Base-by-base conservation (phyloP, 805 yeast species). In the Yarrowia bubula region DNA sequence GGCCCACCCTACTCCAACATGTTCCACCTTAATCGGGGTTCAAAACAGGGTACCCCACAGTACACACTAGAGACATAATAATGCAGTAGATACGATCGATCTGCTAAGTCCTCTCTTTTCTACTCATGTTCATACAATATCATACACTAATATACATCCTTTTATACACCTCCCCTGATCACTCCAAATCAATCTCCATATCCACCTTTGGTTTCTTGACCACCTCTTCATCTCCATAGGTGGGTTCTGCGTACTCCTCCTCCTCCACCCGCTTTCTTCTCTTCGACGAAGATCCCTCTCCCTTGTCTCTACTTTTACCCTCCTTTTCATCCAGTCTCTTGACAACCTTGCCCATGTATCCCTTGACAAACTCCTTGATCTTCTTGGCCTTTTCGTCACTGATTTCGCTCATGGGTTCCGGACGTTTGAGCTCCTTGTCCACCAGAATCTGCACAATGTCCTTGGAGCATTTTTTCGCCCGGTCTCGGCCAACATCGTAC, bases 381-480 rank as follows among this genome's bases (percentile, higher is more conserved):
- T 92, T 92, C 69, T 81, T 80, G 68, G 83, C 78, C 75, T 90
- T 90, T 22, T 84, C 88, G n/a, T 79, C 79, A 22, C 83, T 83
- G 44, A 90, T 78, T 66, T 86, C 87, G 13, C 71, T 69, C 1
- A 91, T 88, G 11, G 78, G 76, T 63, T 76, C 75, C 33, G 74
- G 67, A 6, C 35, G 51, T 66, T 81, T 82, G 65, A 82, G 57
- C 74, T 91, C 98, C 73, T 93, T 95, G 4, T 81, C 80, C 0
- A 86, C 84, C 48, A 95, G 77, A 0, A 79, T 76, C 68, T 85
- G 83, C 5, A 87, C 91, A 66, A 93, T 84, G 58, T 92, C 97
- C 67, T 85, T 83, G 2, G 97, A 90, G 75, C 92, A 88, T 42
- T 81, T 81, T 75, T 92, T 93, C 61, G 90, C 72, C 65, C 84